A percentile compares a stretch with the other conserved stretches of the same genome.
Conservation (phyloP, 2,329 filamentous ascomycete species). For the Fusarium graminum region DNA sequence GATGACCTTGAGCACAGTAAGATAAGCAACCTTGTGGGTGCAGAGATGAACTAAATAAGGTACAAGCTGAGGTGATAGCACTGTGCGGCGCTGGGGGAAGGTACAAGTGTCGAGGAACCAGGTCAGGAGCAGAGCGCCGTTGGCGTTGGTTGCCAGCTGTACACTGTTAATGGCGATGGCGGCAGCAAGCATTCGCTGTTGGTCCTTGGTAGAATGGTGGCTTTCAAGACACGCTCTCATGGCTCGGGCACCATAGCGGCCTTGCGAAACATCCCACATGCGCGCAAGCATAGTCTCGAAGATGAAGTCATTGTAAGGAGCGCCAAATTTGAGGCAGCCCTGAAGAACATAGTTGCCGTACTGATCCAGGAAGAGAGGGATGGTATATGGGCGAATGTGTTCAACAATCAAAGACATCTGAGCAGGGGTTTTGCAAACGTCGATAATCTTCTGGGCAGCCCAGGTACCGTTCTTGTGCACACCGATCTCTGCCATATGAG, state of each 20-base stretch:
- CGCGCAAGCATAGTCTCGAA: conserved; percentile 96
- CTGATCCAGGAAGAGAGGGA: conserved; percentile 95
- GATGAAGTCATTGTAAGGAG: conserved; percentile 94
- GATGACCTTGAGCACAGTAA: conserved; percentile 97
- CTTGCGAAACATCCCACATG: conserved; percentile 94
- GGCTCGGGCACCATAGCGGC: conserved; percentile 91
- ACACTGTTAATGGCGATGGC: conserved; percentile 97
- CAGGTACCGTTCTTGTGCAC: conserved; percentile 99
- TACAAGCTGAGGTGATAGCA: conserved; percentile 90
- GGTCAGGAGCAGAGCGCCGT: conserved; percentile 91
- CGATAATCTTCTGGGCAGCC: conserved; percentile 99
- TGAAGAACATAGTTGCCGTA: conserved; percentile 99
- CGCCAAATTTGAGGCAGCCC: conserved; percentile 91
- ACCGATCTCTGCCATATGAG: conserved; percentile 95
- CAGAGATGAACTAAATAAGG: conserved; percentile 95
- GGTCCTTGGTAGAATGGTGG: conserved; percentile 93
- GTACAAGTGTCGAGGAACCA: conserved; percentile 99
- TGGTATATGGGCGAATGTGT: conserved; percentile 84
- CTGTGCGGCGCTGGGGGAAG: conserved; percentile 90
- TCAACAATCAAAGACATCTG: conserved; percentile 91
- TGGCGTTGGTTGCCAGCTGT: conserved; percentile 94
- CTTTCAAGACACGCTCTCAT: conserved; percentile 98
- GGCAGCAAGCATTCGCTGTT: conserved; percentile 94
- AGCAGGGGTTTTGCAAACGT: conserved; percentile 85
- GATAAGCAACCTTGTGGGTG: conserved; percentile 97